Evolutionary conservation across 2,329 filamentous ascomycete species (phyloP), one percentile per base, ranked within the genome.

Genomic region (Chaetomiaceae sp.): DNA sequence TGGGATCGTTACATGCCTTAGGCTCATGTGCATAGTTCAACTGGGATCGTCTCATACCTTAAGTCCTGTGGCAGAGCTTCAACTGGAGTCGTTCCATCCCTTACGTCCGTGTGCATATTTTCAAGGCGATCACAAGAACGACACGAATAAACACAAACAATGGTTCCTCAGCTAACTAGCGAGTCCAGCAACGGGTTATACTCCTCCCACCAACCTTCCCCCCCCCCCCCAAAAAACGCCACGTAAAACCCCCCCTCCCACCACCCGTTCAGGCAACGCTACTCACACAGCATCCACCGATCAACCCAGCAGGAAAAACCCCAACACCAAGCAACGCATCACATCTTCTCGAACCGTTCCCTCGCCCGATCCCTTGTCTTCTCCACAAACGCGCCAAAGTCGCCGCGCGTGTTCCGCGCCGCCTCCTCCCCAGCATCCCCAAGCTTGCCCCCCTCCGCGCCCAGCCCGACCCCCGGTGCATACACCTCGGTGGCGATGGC

Each of bases 361-460:
- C 83, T 76, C 2, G 84, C 84, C 65, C 78, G 79, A 48, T 86
- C 82, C 63, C 82, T 82, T 20, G 80, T 81, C 60, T 79, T 78
- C 54, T 77, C 78, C 48, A 86, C 71, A 62, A 87, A 87, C 47
- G 79, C 80, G 0, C 73, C 69, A 58, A 84, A 85, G 34, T 70
- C 75, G 34, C 78, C 77, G 61, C 73, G 77, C 4, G 83, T 86
- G 62, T 78, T 77, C 56, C 78, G 72, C 55, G 78, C 77, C 20
- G 83, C 83, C 61, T 86, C 74, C 61, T 81, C 76, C 7, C 74
- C 73, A 23, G 85, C 85, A 66, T 88, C 83, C 12, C 85, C 85
- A 33, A 86, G 67, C 61, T 83, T 84, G n/a, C 82, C 77, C 0
- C 84, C 83, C 60, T 84, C 78, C 2, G 84, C 85, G 0, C 85